These are phyloP conservation scores for Salvia hispanica DNA, from an alignment of 257 asterid species.

Conservation along the genomic window DNA sequence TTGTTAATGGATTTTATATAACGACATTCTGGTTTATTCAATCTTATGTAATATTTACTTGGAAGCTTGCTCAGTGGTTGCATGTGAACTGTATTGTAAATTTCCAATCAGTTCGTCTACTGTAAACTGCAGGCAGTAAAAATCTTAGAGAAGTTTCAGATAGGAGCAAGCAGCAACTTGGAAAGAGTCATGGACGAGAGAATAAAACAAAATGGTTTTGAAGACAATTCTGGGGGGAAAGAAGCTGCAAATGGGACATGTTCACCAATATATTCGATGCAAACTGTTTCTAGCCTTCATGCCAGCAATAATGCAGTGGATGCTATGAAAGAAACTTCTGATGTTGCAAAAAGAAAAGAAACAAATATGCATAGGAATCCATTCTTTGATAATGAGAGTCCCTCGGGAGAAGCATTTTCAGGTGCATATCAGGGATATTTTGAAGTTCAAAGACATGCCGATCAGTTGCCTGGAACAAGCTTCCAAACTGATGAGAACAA, in stretches of 20 bases:
- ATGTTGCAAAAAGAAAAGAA: conserved; percentile 23
- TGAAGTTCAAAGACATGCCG: conserved; percentile 29
- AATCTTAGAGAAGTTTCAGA: conserved; percentile 52
- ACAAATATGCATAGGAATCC: conserved; percentile 3
- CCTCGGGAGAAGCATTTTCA: conserved; percentile 10
- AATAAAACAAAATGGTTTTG: conserved; percentile 31
- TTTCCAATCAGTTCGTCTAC: conserved; percentile 16
- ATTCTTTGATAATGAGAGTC: conserved; percentile 4
- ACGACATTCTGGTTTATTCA: neutral
- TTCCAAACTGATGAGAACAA: conserved; percentile 27
- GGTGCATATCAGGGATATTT: conserved; percentile 16
- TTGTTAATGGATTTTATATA: neutral
- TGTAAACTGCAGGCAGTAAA: conserved; percentile 45
- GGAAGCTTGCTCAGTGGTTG: neutral
- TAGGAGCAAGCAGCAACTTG: conserved; percentile 36
- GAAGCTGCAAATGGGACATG: conserved; percentile 23
- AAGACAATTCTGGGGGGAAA: conserved; percentile 33
- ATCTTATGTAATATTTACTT: neutral
- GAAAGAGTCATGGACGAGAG: conserved; percentile 36
- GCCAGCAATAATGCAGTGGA: conserved; percentile 9
- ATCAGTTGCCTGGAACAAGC: conserved; percentile 27
- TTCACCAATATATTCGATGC: conserved; percentile 26
- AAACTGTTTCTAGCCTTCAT: conserved; percentile 22
- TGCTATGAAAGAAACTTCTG: conserved; percentile 10
- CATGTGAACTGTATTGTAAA: neutral